Conservation (phyloP, 331 rosid genomes). For the Pyrus hybrid region DNA sequence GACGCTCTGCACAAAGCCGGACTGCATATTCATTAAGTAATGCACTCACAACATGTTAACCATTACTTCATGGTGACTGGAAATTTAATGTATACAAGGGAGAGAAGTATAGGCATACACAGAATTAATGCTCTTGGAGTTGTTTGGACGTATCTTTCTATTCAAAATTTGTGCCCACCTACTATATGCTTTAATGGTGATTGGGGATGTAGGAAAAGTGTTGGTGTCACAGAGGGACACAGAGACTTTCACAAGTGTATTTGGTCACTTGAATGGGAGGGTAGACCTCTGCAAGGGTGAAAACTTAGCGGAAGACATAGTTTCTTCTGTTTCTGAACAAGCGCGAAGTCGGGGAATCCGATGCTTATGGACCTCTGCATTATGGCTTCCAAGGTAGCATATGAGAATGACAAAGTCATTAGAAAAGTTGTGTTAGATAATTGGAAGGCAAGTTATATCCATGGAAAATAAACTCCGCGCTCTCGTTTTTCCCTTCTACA, state of each 20-base stretch:
- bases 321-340: conserved; percentile 14
- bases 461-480: too few relatives aligned
- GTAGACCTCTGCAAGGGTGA: conserved; percentile 26
- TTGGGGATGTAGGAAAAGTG: conserved; percentile 35
- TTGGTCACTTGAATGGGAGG: conserved; percentile 59
- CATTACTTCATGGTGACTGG: neutral
- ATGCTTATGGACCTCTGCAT: conserved; percentile 70
- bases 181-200: too few relatives aligned
- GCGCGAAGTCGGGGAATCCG: conserved; percentile 29
- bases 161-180: too few relatives aligned
- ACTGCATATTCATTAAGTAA: too few relatives aligned
- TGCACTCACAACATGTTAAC: neutral
- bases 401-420: conserved; percentile 54
- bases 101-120: neutral
- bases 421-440: conserved; percentile 25
- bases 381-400: conserved; percentile 72
- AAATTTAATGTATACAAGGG: neutral
- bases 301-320: conserved; percentile 9
- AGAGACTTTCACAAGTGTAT: conserved; percentile 45
- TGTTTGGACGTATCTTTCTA: too few relatives aligned
- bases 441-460: conserved; percentile 27
- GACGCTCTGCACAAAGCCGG: too few relatives aligned
- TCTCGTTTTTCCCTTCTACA: too few relatives aligned
- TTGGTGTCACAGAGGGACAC: conserved; percentile 55
- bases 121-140: neutral